A percentile compares a stretch with the other conserved stretches of the same genome.
Conservation (phyloP, 495 filamentous ascomycete genomes). For the Lasiosphaeriaceae sp. region DNA sequence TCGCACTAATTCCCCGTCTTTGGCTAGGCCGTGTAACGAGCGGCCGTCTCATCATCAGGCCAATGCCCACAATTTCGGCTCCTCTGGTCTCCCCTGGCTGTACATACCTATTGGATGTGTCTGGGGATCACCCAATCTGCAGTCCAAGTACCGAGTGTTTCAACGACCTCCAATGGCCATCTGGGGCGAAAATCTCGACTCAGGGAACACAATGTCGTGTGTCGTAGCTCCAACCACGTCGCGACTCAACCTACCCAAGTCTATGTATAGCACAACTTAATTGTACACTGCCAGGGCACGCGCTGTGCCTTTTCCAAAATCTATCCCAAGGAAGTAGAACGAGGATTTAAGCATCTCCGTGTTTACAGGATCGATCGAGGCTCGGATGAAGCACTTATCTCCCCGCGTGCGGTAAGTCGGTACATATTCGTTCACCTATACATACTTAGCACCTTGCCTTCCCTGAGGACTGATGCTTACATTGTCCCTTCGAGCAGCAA, state of each 20-base stretch:
- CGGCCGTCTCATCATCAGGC: neutral
- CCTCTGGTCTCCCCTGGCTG: constrained; percentile 2
- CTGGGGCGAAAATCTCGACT: neutral
- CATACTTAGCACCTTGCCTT: too few relatives aligned
- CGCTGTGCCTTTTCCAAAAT: neutral
- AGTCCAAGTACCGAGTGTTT: neutral
- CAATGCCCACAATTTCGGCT: constrained; percentile 5
- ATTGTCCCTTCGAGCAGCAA: too few relatives aligned
- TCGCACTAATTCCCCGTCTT: constrained; percentile 3
- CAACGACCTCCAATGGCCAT: constrained; percentile 10
- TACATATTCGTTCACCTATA: too few relatives aligned
- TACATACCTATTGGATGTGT: neutral
- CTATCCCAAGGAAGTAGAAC: neutral
- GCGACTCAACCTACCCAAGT: too few relatives aligned
- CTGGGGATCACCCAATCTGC: constrained; percentile 6
- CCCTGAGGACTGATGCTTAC: too few relatives aligned
- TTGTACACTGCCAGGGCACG: neutral
- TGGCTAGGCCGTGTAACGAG: constrained; percentile 7
- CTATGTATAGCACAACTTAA: neutral
- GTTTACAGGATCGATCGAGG: too few relatives aligned
- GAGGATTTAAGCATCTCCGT: neutral
- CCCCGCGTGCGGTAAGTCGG: too few relatives aligned
- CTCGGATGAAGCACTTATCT: too few relatives aligned
- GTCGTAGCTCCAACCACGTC: neutral
- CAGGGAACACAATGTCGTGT: neutral